Evolutionary conservation across 2,329 filamentous ascomycete species (phyloP).

Genomic region (Fusarium azukiicola): DNA sequence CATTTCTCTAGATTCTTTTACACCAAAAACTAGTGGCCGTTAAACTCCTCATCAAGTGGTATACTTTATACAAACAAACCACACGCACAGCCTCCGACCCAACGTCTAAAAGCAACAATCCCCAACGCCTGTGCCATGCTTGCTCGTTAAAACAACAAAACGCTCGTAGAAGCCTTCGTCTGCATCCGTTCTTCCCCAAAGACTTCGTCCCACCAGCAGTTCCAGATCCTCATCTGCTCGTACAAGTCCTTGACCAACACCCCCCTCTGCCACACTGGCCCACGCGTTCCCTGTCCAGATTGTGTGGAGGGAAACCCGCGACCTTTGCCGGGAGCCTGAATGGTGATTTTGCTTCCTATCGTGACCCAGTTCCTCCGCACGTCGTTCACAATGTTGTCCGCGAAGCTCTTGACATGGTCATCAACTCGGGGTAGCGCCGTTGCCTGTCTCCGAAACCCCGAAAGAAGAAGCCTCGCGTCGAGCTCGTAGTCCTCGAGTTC

Average conservation of each 20-base stretch:
- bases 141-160: conserved; percentile 57
- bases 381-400: conserved; percentile 67
- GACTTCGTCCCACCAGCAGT: conserved; percentile 56
- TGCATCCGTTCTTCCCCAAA: conserved; percentile 34
- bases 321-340: conserved; percentile 62
- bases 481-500: conserved; percentile 42
- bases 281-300: conserved; percentile 59
- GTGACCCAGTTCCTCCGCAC: conserved; percentile 69
- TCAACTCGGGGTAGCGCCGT: conserved; percentile 35
- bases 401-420: conserved; percentile 64
- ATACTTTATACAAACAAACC: conserved; percentile 10
- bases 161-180: conserved; percentile 25
- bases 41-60: conserved; percentile 25
- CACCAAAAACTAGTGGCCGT: neutral
- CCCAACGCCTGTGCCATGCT: conserved; percentile 51
- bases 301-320: conserved; percentile 58
- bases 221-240: conserved; percentile 59
- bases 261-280: conserved; percentile 57
- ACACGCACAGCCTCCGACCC: conserved; percentile 29
- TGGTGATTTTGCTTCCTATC: conserved; percentile 58
- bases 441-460: conserved; percentile 37
- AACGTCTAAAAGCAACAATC: neutral
- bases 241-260: conserved; percentile 58
- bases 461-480: conserved; percentile 49
- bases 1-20: neutral